These are phyloP conservation scores for Grifola frondosa DNA, from an alignment of 1,284 basidiomycete species.

Conservation along the genomic window DNA sequence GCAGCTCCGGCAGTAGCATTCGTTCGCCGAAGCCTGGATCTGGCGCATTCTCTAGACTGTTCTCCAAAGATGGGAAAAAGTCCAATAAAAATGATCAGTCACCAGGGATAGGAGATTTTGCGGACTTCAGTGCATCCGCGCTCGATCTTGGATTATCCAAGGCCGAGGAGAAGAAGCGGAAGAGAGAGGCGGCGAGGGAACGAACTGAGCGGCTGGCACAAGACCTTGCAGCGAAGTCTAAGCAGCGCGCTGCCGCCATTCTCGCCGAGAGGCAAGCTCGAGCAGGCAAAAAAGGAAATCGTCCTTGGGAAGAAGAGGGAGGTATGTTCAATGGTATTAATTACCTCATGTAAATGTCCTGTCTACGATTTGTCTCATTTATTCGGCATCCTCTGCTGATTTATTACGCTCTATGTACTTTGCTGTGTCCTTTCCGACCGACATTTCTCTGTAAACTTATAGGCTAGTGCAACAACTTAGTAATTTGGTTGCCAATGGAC, in stretches of 20 bases:
- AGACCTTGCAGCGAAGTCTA: conserved; percentile 28
- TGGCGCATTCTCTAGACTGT: conserved; percentile 9
- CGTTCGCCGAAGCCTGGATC: conserved; percentile 1
- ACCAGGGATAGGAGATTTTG: neutral
- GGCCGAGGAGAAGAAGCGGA: conserved; percentile 45
- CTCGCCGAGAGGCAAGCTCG: conserved; percentile 11
- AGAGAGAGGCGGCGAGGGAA: conserved; percentile 44
- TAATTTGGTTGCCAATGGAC: no score
- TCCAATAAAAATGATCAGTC: neutral
- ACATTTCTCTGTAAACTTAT: no score
- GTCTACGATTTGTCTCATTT: neutral
- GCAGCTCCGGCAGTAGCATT: no score
- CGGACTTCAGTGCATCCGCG: conserved; percentile 8
- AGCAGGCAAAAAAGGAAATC: conserved; percentile 5
- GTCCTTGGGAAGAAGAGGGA: conserved; percentile 18
- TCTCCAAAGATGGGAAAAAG: conserved; percentile 8
- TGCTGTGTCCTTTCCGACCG: neutral
- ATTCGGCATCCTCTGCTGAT: neutral
- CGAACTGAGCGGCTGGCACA: conserved; percentile 42
- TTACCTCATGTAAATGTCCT: conserved; percentile 3
- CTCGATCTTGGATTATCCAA: conserved; percentile 34
- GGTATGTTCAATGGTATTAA: conserved; percentile 19
- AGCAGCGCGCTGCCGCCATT: conserved; percentile 14
- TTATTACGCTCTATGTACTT: neutral
- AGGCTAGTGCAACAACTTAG: no score